phyloP scores from a whole-genome alignment of 2,329 filamentous ascomycete species.

The Trichoderma lentiforme region DNA sequence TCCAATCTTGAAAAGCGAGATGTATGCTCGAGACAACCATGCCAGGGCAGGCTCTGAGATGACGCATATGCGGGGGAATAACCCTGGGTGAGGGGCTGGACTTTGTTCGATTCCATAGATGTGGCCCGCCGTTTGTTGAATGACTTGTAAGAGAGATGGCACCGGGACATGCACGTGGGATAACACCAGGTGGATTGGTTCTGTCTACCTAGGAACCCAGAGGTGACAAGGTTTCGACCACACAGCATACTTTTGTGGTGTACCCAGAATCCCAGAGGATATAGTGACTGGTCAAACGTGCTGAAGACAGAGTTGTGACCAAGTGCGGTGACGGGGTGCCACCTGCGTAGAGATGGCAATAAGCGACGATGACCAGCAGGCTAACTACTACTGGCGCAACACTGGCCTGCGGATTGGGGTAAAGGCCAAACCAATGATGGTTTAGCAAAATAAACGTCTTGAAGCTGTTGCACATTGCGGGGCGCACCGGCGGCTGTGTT shows the following conservation, averaged over 20 bases:
- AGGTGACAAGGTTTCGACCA: background rate
- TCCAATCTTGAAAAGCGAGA: background rate
- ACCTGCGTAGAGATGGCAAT: background rate
- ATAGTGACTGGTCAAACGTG: background rate
- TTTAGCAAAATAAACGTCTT: background rate
- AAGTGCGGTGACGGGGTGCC: background rate
- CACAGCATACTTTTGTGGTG: background rate
- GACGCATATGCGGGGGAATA: background rate
- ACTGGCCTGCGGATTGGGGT: background rate
- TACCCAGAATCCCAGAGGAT: background rate
- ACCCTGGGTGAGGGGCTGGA: background rate
- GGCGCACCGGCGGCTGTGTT: background rate
- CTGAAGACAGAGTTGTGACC: background rate
- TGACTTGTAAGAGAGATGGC: background rate
- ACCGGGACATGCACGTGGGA: background rate
- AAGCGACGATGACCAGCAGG: background rate
- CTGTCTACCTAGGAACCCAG: background rate
- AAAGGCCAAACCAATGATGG: background rate
- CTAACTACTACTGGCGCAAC: background rate
- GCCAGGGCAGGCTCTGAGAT: background rate
- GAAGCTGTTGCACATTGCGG: background rate
- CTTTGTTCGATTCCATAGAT: background rate
- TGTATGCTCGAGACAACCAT: background rate
- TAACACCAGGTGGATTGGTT: background rate
- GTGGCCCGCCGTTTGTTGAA: background rate